phyloP scores from a whole-genome alignment of 2,329 filamentous ascomycete genomes.

The Drechslera avenae region DNA sequence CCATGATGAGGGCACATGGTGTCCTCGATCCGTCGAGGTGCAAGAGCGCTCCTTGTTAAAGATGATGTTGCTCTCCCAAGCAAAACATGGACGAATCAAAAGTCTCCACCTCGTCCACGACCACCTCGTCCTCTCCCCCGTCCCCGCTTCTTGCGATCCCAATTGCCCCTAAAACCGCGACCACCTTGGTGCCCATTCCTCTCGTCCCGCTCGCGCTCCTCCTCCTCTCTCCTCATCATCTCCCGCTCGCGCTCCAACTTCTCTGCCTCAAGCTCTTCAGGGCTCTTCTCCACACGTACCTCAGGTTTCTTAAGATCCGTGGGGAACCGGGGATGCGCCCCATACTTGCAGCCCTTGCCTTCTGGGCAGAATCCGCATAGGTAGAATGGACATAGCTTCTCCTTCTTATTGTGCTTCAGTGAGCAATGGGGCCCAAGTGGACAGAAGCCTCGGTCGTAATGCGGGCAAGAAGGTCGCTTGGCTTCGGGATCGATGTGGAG shows the following conservation, averaged over 20 bases:
- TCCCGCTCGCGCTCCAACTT: conserved; percentile 55
- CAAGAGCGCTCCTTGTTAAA: neutral
- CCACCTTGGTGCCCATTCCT: conserved; percentile 39
- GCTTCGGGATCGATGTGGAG: conserved; percentile 85
- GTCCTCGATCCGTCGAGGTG: neutral
- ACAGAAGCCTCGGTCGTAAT: conserved; percentile 95
- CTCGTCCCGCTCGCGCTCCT: conserved; percentile 48
- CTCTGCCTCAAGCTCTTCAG: conserved; percentile 69
- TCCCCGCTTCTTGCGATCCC: conserved; percentile 43
- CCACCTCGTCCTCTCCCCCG: conserved; percentile 31
- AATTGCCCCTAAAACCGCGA: conserved; percentile 41
- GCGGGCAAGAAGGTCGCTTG: conserved; percentile 66
- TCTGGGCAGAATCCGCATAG: conserved; percentile 94
- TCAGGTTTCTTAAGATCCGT: conserved; percentile 67
- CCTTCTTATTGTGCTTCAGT: conserved; percentile 83
- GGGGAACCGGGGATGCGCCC: conserved; percentile 82
- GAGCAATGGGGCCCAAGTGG: conserved; percentile 84
- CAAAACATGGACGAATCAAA: neutral
- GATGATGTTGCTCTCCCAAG: neutral
- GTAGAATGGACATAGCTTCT: conserved; percentile 79
- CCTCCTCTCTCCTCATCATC: conserved; percentile 50
- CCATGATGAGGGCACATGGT: too few relatives aligned
- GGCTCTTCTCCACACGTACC: conserved; percentile 71
- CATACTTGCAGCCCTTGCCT: conserved; percentile 74
- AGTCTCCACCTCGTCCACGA: conserved; percentile 30